Evolutionary conservation across 371 early-diverging fungal genomes (phyloP), one percentile per base, ranked within the genome.

Genomic region (Rhizomucor pusillus): DNA sequence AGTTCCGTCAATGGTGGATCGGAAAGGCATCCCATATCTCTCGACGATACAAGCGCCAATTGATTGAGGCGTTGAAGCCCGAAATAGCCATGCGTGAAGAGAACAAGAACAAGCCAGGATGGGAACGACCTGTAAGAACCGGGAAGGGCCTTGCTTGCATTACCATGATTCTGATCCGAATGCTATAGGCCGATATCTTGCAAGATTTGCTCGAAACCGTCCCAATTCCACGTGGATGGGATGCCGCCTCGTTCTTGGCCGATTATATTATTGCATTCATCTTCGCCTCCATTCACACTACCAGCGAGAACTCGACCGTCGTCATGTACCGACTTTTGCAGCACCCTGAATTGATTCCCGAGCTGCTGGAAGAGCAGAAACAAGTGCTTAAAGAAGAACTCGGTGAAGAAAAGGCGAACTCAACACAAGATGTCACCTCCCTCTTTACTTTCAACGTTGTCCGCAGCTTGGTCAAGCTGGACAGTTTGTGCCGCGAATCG

Each of bases 401-500:
- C 23, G 13, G 12, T 10, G 57, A 57, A 24, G 43, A 59, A 2
- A 45, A 22, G 16, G 62, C 23, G 1, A 19, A n/a, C n/a, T 54
- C 52, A 22, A 50, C 46, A 0, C 57, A 57, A 10, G 14, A 69
- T 3, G 35, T 18, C 2, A 25, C 43, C 0, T 19, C 46, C 12
- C 47, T 67, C 13, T 57, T 76, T 34, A 60, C 69, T 0, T 58
- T 63, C 5, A 57, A 48, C 3, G 48, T 65, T 2, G 39, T 72
- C 53, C 74, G 76, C 48, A 59, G 60, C 5, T 54, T 83, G 56
- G 63, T 54, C 9, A 61, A 77, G 20, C 59, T 83, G 18, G 83
- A 83, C 24, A 79, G 80, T 10, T 68, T 75, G 34, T 61, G 76
- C 2, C 78, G 79, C 23, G 83, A 83, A 55, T 13, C 69, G 0